Evolutionary conservation across 1,139 yeast species (phyloP).

Genomic region (Trichomonascaceae sp.): DNA sequence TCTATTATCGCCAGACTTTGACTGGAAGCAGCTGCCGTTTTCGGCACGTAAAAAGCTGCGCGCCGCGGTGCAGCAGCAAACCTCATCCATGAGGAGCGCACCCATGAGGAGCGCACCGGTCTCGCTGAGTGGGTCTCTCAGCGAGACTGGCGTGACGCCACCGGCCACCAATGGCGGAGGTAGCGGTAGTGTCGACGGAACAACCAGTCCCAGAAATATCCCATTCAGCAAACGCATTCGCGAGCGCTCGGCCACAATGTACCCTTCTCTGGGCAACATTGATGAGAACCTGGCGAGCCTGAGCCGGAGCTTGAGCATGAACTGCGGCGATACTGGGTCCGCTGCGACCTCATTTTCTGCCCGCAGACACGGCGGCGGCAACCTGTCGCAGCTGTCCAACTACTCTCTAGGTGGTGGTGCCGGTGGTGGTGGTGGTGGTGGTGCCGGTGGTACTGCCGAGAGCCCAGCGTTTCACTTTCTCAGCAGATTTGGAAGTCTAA

Average conservation of each 20-base stretch:
- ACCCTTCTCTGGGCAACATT: conserved; percentile 9
- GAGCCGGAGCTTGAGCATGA: conserved; percentile 1
- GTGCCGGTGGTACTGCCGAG: conserved; percentile 10
- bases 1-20: conserved; percentile 14
- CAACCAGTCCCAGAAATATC: conserved; percentile 1
- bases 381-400: neutral
- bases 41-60: conserved; percentile 14
- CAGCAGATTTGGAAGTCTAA: conserved; percentile 26
- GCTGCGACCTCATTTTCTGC: too few species aligned
- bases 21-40: conserved; percentile 19
- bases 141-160: neutral
- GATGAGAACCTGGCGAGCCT: conserved; percentile 4
- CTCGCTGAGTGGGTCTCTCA: conserved; percentile 3
- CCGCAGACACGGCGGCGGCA: too few species aligned
- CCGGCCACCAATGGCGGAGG: too few species aligned
- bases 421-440: too few species aligned
- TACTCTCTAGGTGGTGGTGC: neutral
- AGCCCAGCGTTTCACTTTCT: conserved; percentile 31
- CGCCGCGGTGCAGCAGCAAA: neutral
- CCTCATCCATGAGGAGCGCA: too few species aligned
- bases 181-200: neutral
- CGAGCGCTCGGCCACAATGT: conserved; percentile 13
- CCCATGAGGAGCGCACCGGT: conserved; percentile 5
- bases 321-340: too few species aligned
- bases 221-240: conserved; percentile 12